Percentiles rank a stretch among this genome's conserved stretches.
Conservation (phyloP, 2,329 filamentous ascomycete species). For the Sporothrix mexicana region DNA sequence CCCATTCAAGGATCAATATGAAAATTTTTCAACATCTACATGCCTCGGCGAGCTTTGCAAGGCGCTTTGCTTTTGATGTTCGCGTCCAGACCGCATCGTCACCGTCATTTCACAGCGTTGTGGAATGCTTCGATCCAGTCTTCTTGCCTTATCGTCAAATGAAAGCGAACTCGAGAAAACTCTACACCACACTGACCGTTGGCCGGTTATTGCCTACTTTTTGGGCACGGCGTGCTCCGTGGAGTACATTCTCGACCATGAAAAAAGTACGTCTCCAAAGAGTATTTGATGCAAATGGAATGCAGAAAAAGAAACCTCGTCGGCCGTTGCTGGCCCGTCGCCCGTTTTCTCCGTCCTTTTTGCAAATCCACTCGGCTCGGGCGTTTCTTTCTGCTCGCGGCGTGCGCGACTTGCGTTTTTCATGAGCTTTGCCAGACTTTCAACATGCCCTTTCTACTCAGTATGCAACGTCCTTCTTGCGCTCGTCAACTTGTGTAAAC, state of each 20-base stretch:
- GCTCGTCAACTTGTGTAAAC: not conserved
- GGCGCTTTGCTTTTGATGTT: not conserved
- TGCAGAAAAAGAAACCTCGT: slow-evolving; percentile 6
- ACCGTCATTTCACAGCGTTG: not conserved
- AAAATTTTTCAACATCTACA: slow-evolving; percentile 16
- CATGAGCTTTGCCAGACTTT: too few species aligned
- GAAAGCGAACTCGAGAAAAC: not conserved
- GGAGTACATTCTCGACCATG: not conserved
- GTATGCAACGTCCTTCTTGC: not conserved
- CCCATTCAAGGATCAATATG: not conserved
- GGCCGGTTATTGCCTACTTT: slow-evolving; percentile 18
- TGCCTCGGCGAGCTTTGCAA: slow-evolving; percentile 12
- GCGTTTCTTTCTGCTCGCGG: slow-evolving; percentile 5
- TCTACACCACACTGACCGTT: not conserved
- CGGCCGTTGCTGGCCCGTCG: not conserved
- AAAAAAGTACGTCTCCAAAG: not conserved
- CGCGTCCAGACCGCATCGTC: slow-evolving; percentile 10
- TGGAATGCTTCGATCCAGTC: slow-evolving; percentile 20
- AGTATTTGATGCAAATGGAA: not conserved
- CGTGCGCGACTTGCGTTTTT: slow-evolving; percentile 12
- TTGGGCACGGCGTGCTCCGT: not conserved
- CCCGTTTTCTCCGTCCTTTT: slow-evolving; percentile 2
- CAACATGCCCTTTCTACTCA: not conserved
- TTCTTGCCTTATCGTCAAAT: not conserved
- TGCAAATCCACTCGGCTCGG: not conserved